phyloP scores from a whole-genome alignment of 345 rosid species.

The Salix arbutifolia region DNA sequence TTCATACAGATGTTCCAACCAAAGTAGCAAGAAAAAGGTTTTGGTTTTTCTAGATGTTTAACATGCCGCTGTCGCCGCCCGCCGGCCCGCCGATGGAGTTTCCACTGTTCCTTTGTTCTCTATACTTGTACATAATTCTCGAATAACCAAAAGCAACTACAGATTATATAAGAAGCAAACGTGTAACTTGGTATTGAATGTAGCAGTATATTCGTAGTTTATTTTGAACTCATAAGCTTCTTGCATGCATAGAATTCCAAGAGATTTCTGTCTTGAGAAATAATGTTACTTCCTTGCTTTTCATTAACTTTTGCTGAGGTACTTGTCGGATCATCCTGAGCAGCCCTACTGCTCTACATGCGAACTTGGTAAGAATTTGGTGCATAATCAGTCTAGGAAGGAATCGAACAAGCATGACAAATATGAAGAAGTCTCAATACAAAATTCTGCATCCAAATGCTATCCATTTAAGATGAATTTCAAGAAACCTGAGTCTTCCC shows the following conservation, averaged over 20 bases:
- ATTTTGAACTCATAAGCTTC: background rate
- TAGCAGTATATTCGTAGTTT: background rate
- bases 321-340: background rate
- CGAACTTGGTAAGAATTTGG: no score
- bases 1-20: conserved; percentile 71
- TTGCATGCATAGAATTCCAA: background rate
- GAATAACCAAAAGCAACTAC: background rate
- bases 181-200: background rate
- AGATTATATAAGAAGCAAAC: background rate
- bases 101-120: background rate
- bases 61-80: background rate
- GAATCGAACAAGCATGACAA: no score
- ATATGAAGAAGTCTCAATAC: no score
- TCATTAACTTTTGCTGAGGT: background rate
- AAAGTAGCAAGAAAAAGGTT: conserved; percentile 54
- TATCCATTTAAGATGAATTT: no score
- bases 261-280: background rate
- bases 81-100: background rate
- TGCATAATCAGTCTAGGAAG: no score
- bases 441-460: no score
- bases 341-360: no score
- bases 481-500: no score
- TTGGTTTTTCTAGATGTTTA: conserved; percentile 61
- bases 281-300: no score
- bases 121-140: background rate